These are phyloP conservation scores for Cyclotella sp. DNA, from an alignment of 108 stramenopile species.

Conservation along the genomic window DNA sequence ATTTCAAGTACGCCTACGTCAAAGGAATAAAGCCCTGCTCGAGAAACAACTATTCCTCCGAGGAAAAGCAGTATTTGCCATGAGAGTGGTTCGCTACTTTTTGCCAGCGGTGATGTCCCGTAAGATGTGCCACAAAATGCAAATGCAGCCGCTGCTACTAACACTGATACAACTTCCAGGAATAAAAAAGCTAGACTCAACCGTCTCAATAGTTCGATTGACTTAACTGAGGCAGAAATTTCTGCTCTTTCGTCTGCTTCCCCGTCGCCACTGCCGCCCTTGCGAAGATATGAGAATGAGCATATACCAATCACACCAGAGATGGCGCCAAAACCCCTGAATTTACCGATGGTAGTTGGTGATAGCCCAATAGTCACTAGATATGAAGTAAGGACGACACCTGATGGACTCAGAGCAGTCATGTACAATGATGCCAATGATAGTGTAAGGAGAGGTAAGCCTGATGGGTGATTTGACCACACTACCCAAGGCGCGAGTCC, in stretches of 20 bases:
- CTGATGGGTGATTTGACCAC: slow-evolving; percentile 40
- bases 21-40: slow-evolving; percentile 45
- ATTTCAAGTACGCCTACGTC: slow-evolving; percentile 46
- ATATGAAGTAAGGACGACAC: slow-evolving; percentile 47
- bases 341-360: slow-evolving; percentile 27
- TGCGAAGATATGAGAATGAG: slow-evolving; percentile 28
- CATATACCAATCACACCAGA: slow-evolving; percentile 35
- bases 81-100: neutral
- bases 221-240: slow-evolving; percentile 1
- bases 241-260: neutral
- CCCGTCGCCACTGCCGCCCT: neutral
- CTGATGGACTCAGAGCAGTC: slow-evolving; percentile 43
- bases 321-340: slow-evolving; percentile 35
- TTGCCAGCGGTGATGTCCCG: neutral
- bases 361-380: slow-evolving; percentile 30
- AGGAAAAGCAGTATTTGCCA: slow-evolving; percentile 28
- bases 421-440: slow-evolving; percentile 35
- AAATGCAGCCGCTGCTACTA: slow-evolving; percentile 24
- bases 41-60: slow-evolving; percentile 28
- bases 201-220: slow-evolving; percentile 30
- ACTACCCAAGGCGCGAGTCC: slow-evolving; percentile 21
- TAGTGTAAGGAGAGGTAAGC: slow-evolving; percentile 30
- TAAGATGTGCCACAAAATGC: neutral
- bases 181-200: slow-evolving; percentile 29
- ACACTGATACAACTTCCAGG: slow-evolving; percentile 32